phyloP scores from a whole-genome alignment of 106 monocot species.

The Dendrobium catenatum region DNA sequence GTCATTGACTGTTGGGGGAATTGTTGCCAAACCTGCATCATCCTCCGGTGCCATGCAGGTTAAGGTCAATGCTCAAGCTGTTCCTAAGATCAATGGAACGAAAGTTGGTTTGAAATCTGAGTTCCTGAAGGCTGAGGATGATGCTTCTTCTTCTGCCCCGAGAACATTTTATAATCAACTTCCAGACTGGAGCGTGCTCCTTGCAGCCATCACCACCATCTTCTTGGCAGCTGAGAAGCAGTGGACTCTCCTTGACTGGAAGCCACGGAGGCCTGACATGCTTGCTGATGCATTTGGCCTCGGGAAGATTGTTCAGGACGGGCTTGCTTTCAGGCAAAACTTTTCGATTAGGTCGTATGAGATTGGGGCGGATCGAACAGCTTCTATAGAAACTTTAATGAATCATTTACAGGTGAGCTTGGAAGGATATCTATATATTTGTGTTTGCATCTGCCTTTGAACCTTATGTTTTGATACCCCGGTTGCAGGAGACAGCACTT shows the following conservation, averaged over 20 bases:
- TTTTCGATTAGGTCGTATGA: conserved; percentile 89
- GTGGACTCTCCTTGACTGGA: conserved; percentile 74
- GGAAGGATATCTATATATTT: no score
- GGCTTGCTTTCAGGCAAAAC: conserved; percentile 69
- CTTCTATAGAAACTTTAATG: conserved; percentile 95
- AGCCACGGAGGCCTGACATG: conserved; percentile 83
- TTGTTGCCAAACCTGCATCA: conserved; percentile 30
- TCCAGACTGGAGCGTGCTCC: conserved; percentile 84
- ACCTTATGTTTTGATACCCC: background rate
- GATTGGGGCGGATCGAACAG: conserved; percentile 79
- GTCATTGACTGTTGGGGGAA: conserved; percentile 22
- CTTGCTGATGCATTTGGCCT: conserved; percentile 62
- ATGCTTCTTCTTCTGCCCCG: conserved; percentile 26
- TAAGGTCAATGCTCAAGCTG: conserved; percentile 47
- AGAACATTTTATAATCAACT: conserved; percentile 89
- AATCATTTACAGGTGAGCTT: conserved; percentile 84
- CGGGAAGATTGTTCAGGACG: conserved; percentile 63
- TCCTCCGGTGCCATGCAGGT: conserved; percentile 34
- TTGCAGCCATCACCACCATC: conserved; percentile 79
- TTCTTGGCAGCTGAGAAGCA: conserved; percentile 92
- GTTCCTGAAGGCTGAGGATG: conserved; percentile 26
- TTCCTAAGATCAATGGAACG: conserved; percentile 53
- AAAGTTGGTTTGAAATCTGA: conserved; percentile 28
- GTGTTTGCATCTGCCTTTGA: background rate
- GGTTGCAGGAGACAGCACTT: conserved; percentile 76